phyloP scores from a whole-genome alignment of 768 basidiomycete species.

The Rubroboletus satanas region DNA sequence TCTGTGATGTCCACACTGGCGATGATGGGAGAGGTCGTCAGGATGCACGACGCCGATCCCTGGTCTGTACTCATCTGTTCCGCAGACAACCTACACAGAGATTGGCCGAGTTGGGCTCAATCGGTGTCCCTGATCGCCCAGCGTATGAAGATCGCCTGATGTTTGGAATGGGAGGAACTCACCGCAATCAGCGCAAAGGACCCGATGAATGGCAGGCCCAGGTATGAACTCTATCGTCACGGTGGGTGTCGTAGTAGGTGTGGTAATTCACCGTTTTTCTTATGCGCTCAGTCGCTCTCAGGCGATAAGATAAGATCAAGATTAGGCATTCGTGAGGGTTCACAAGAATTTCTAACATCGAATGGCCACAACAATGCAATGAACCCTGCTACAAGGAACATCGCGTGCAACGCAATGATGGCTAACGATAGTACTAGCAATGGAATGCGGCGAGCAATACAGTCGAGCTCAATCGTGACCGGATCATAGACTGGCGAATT shows the following conservation, averaged over 20 bases:
- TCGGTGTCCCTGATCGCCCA: constrained; percentile 60
- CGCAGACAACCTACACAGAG: constrained; percentile 78
- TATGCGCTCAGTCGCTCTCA: constrained; percentile 16
- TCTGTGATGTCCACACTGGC: constrained; percentile 92
- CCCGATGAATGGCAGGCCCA: constrained; percentile 70
- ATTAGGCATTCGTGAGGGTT: not conserved
- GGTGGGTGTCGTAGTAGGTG: not conserved
- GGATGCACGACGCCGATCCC: not conserved
- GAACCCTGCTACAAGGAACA: constrained; percentile 26
- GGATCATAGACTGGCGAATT: constrained; percentile 46
- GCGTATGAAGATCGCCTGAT: constrained; percentile 1
- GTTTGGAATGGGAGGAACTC: constrained; percentile 15
- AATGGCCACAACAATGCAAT: constrained; percentile 31
- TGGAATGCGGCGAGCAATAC: constrained; percentile 43
- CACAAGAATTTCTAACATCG: too few species aligned
- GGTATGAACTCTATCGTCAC: constrained; percentile 77
- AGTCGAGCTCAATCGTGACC: constrained; percentile 64
- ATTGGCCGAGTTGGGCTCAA: constrained; percentile 65
- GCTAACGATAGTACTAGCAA: constrained; percentile 61
- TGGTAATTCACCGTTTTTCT: not conserved
- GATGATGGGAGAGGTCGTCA: not conserved
- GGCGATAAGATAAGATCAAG: constrained; percentile 17
- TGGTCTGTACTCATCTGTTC: constrained; percentile 59
- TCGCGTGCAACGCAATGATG: constrained; percentile 38
- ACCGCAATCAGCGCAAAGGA: constrained; percentile 90